Evolutionary conservation across 352 stramenopile genomes (phyloP).

Genomic region (Phytophthora pluvialis): DNA sequence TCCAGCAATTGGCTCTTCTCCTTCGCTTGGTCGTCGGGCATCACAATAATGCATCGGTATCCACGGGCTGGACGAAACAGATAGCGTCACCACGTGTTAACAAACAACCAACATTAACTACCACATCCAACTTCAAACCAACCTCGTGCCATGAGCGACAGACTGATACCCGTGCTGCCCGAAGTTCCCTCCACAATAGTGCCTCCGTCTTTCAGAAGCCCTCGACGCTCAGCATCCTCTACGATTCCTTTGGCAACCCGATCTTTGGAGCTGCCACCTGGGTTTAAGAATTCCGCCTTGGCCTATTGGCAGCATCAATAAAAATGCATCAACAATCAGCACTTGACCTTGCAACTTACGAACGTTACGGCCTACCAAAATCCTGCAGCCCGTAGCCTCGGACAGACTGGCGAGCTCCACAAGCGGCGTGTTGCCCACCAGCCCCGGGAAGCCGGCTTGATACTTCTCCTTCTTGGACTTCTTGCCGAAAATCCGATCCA

Average conservation of each 20-base stretch:
- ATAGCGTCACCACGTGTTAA: slow-evolving; percentile 3
- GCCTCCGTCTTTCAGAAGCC: slow-evolving; percentile 89
- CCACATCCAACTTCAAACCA: slow-evolving; percentile 9
- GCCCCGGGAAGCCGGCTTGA: slow-evolving; percentile 66
- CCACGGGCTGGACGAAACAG: slow-evolving; percentile 68
- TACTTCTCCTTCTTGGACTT: slow-evolving; percentile 37
- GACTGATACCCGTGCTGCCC: slow-evolving; percentile 97
- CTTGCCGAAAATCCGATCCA: slow-evolving; percentile 22
- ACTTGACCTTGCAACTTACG: neutral
- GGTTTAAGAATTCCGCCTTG: slow-evolving; percentile 98
- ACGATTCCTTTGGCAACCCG: slow-evolving; percentile 96
- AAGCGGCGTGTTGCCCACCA: slow-evolving; percentile 95
- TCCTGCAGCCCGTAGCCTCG: slow-evolving; percentile 88
- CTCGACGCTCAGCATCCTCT: slow-evolving; percentile 90
- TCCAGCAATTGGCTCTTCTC: slow-evolving; percentile 90
- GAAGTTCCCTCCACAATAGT: slow-evolving; percentile 98
- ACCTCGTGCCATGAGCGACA: slow-evolving; percentile 94
- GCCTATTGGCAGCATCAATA: slow-evolving; percentile 43
- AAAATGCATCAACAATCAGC: slow-evolving; percentile 4
- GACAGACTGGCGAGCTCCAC: slow-evolving; percentile 92
- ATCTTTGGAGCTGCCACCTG: slow-evolving; percentile 97
- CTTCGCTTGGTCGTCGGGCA: slow-evolving; percentile 97
- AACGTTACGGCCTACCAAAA: slow-evolving; percentile 60
- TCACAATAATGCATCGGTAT: slow-evolving; percentile 96
- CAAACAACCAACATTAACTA: neutral